Evolutionary conservation across 805 yeast species (phyloP).

Genomic region (Maudiozyma serrabonitensis): DNA sequence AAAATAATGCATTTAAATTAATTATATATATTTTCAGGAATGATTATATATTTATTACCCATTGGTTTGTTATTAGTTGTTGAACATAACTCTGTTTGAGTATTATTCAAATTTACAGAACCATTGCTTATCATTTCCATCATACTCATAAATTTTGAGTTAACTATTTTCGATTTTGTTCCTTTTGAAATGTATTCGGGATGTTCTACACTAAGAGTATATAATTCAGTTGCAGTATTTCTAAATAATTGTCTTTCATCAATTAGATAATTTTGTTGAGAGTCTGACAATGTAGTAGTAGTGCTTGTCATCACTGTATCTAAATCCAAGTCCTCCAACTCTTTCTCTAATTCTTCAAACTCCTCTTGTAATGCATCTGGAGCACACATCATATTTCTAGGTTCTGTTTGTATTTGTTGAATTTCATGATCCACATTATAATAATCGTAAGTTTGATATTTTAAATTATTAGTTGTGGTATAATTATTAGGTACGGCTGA

Average conservation of each 20-base stretch:
- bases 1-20: background rate
- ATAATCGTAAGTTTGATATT: background rate
- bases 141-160: slow-evolving; percentile 22
- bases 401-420: background rate
- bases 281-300: too few species aligned
- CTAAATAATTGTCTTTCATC: slow-evolving; percentile 3
- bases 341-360: slow-evolving; percentile 2
- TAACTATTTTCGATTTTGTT: slow-evolving; percentile 8
- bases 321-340: background rate
- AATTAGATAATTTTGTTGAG: background rate
- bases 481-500: background rate
- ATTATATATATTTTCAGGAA: background rate
- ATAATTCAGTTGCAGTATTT: slow-evolving; percentile 4
- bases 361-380: background rate
- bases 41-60: slow-evolving; percentile 17
- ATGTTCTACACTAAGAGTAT: background rate
- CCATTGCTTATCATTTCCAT: slow-evolving; percentile 20
- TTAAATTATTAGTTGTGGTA: background rate
- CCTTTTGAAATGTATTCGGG: background rate
- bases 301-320: background rate
- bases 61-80: slow-evolving; percentile 14
- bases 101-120: slow-evolving; percentile 15
- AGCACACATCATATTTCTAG: background rate
- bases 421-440: background rate
- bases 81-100: slow-evolving; percentile 15